phyloP scores from a whole-genome alignment of 257 asterid species.

The Scutellaria barbata region DNA sequence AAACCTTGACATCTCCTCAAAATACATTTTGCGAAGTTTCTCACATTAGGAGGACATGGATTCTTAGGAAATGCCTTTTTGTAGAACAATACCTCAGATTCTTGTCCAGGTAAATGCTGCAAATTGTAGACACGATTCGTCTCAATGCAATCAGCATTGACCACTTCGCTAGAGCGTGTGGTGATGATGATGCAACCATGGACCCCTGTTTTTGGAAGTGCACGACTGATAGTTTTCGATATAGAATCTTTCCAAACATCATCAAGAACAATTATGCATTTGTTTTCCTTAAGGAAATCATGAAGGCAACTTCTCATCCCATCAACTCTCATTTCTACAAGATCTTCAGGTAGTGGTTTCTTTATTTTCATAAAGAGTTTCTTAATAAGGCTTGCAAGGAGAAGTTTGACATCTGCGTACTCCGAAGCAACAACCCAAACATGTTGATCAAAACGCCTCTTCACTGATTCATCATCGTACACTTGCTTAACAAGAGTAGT shows the following conservation, averaged over 20 bases:
- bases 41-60: conserved; percentile 19
- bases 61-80: conserved; percentile 13
- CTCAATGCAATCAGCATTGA: neutral
- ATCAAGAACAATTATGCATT: conserved; percentile 22
- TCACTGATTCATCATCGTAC: conserved; percentile 21
- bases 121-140: conserved; percentile 15
- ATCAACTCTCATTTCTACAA: conserved; percentile 1
- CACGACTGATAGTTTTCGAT: conserved; percentile 2
- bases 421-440: conserved; percentile 18
- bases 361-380: neutral
- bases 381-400: neutral
- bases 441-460: neutral
- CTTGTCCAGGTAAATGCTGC: neutral
- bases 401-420: neutral
- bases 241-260: conserved; percentile 8
- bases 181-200: conserved; percentile 29
- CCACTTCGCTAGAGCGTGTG: neutral
- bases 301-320: conserved; percentile 17
- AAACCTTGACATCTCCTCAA: conserved; percentile 29
- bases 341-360: neutral
- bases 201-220: neutral
- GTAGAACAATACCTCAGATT: neutral
- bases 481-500: conserved; percentile 25
- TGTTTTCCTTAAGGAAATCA: neutral
- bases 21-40: neutral